Evolutionary conservation across 176 grass and related monocot species (phyloP), one percentile per base, ranked within the genome.

Genomic region (Hsuehochloa calcarea): DNA sequence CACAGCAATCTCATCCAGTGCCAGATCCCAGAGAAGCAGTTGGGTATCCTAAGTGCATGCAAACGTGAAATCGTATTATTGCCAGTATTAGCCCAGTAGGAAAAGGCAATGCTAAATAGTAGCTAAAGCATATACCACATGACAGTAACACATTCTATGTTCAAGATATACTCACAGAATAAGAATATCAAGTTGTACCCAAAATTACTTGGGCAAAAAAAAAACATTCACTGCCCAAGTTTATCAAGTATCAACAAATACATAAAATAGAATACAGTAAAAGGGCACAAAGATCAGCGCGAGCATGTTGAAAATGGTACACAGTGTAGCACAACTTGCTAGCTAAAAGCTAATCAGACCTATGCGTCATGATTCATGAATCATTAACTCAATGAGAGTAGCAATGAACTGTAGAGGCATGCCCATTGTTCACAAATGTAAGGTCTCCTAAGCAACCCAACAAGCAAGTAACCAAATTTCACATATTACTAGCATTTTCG

Each of bases 1-100:
- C 19, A 92, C 90, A 44, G 78, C 92, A 82, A 96, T 94, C 88
- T 94, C 97, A 44, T 94, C 97, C 88, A 90, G 80, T 37, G 87
- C 88, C 75, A 99, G 82, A 81, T 96, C 97, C 97, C 93, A 99
- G 59, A 99, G 88, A 79, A 99, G 92, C 50, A 99, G 78, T 77
- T 92, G 93, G 12, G 92, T 91, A 35, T 99, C 93, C 97, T 99
- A 73, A 84, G 50, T 20, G 37, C 51, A 75, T 85, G 49, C 13
- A 87, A 77, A 55, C 54, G 16, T 45, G 11, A 56, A 73, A 73
- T 31, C 20, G 39, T 40, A 68, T 72, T 56, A 90, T 38, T 84
- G 14, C 27, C 17, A 29, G 65, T 27, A 82, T 50, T 63, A 55
- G 43, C 56, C 62, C 19, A 70, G 52, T 59, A 56, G 1, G 56